These are phyloP conservation scores for Colletotrichum lini DNA, from an alignment of 2,329 filamentous ascomycete genomes.

Conservation along the genomic window DNA sequence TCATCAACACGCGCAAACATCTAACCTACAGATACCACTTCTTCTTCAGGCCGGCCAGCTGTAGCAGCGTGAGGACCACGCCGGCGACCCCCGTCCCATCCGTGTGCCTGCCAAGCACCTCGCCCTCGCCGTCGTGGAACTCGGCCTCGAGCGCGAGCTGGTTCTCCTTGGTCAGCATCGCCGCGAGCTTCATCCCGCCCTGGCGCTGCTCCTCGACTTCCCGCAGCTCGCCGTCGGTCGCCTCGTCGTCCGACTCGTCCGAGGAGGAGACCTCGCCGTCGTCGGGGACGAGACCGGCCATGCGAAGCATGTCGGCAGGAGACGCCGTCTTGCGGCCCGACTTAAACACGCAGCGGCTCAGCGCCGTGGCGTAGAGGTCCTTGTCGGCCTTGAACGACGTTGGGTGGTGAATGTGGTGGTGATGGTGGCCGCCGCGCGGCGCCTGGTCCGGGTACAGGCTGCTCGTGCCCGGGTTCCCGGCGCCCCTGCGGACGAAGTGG, in stretches of 20 bases:
- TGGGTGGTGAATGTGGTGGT: no score
- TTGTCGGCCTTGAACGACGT: constrained; percentile 41
- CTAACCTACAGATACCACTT: constrained; percentile 46
- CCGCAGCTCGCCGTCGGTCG: constrained; percentile 20
- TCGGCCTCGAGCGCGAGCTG: constrained; percentile 51
- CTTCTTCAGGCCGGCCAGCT: constrained; percentile 51
- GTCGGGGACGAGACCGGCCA: constrained; percentile 73
- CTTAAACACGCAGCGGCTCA: constrained; percentile 74
- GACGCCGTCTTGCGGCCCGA: constrained; percentile 75
- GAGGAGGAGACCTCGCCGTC: constrained; percentile 40
- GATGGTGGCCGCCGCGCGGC: neutral
- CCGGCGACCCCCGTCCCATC: constrained; percentile 54
- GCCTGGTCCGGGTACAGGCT: constrained; percentile 52
- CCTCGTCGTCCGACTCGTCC: constrained; percentile 11
- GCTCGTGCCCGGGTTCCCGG: constrained; percentile 51
- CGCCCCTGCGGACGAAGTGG: constrained; percentile 62
- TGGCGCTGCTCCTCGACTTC: constrained; percentile 52
- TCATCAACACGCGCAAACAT: no score
- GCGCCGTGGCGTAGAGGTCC: constrained; percentile 63
- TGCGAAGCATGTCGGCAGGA: constrained; percentile 72
- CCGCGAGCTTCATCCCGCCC: constrained; percentile 52
- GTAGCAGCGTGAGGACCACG: constrained; percentile 52
- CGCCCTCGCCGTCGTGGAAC: constrained; percentile 47
- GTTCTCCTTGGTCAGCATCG: constrained; percentile 45
- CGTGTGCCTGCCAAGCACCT: constrained; percentile 54